Evolutionary conservation across 352 stramenopile genomes (phyloP).

Genomic region (Globisporangium emineosum): DNA sequence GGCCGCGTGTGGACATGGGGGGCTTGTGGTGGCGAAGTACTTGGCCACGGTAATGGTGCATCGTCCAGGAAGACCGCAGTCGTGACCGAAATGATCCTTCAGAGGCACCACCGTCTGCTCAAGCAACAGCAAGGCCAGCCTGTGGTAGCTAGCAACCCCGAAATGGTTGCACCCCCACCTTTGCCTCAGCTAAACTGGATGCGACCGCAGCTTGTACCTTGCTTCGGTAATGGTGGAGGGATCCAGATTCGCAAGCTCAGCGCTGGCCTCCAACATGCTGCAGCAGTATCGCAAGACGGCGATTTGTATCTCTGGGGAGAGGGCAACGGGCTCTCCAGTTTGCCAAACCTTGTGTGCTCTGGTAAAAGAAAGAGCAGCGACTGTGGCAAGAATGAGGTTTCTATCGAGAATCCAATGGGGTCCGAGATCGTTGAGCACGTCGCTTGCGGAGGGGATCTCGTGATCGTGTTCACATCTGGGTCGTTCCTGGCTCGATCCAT

Average conservation of each 20-base stretch:
- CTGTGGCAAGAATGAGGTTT: too few relatives aligned
- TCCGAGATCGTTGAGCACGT: conserved; percentile 39
- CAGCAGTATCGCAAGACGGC: conserved; percentile 80
- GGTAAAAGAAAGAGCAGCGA: background rate
- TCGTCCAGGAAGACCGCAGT: conserved; percentile 19
- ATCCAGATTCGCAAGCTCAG: conserved; percentile 53
- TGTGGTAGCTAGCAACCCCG: background rate
- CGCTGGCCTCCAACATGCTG: conserved; percentile 85
- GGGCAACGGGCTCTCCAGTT: background rate
- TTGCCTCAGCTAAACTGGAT: conserved; percentile 40
- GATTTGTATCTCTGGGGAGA: conserved; percentile 92
- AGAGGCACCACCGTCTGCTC: conserved; percentile 34
- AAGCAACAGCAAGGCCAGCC: conserved; percentile 9
- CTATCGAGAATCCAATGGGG: conserved; percentile 20
- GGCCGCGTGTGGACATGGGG: conserved; percentile 85
- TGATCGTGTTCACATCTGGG: conserved; percentile 42
- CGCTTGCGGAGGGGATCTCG: conserved; percentile 45
- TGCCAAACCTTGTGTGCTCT: conserved; percentile 17
- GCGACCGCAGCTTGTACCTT: conserved; percentile 39
- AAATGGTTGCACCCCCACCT: background rate
- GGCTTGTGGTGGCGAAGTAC: conserved; percentile 53
- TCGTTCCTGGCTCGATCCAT: conserved; percentile 51
- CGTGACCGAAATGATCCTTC: conserved; percentile 39
- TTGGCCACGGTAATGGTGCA: conserved; percentile 37
- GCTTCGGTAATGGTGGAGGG: conserved; percentile 31